phyloP scores from a whole-genome alignment of 1,139 yeast genomes.

The Chernovozyma sophiae-reginae region DNA sequence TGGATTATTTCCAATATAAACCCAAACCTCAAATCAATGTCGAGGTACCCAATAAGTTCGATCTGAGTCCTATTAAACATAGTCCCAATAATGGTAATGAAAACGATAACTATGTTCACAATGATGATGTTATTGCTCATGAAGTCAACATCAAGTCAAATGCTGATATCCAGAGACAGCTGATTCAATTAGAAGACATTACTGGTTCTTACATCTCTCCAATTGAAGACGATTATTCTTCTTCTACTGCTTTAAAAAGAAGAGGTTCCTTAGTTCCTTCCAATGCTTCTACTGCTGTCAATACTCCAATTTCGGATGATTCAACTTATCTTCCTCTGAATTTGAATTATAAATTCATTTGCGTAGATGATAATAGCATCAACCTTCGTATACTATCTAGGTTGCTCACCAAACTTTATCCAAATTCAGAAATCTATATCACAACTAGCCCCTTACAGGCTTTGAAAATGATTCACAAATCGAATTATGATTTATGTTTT shows the following conservation, averaged over 20 bases:
- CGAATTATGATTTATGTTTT: conserved; percentile 32
- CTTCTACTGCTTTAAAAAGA: conserved; percentile 1
- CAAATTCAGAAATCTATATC: conserved; percentile 25
- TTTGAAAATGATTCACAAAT: conserved; percentile 15
- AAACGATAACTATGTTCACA: no score
- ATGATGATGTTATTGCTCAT: no score
- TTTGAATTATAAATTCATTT: conserved; percentile 24
- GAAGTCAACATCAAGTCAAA: no score
- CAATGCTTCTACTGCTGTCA: conserved; percentile 3
- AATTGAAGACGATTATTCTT: conserved; percentile 1
- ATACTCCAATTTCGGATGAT: conserved; percentile 6
- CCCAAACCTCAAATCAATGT: conserved; percentile 1
- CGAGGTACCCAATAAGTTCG: background rate
- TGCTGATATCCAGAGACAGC: background rate
- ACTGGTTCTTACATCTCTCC: conserved; percentile 3
- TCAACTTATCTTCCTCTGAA: conserved; percentile 6
- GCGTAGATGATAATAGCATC: conserved; percentile 44
- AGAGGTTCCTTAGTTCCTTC: conserved; percentile 6
- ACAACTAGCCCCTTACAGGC: conserved; percentile 32
- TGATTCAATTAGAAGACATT: background rate
- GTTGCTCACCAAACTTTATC: conserved; percentile 32
- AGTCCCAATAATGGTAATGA: no score
- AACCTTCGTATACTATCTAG: conserved; percentile 36
- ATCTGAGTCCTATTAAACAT: no score
- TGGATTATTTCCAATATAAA: conserved; percentile 7